Evolutionary conservation across 106 monocot species (phyloP).

Genomic region (Alisma plantagoaquatica): DNA sequence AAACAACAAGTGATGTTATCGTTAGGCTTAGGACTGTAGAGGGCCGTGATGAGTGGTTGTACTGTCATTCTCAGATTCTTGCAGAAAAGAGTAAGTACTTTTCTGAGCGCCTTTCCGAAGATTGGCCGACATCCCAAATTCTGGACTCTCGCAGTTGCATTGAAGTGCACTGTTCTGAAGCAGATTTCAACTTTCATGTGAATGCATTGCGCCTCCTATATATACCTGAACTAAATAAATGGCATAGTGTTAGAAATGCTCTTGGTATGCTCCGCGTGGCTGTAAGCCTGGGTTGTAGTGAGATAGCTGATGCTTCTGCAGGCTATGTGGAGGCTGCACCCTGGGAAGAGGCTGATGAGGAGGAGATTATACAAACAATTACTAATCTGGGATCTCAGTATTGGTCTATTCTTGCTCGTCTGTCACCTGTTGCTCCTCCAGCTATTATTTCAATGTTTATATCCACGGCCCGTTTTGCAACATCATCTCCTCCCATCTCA

Average conservation of each 20-base stretch:
- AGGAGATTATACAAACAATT: constrained; percentile 58
- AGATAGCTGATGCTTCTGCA: constrained; percentile 36
- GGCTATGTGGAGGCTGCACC: constrained; percentile 77
- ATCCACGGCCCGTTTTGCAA: constrained; percentile 52
- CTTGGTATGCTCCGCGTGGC: constrained; percentile 78
- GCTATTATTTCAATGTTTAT: constrained; percentile 35
- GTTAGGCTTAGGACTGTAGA: constrained; percentile 63
- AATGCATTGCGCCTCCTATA: constrained; percentile 62
- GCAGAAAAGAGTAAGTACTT: constrained; percentile 70
- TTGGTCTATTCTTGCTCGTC: constrained; percentile 47
- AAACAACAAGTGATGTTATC: constrained; percentile 68
- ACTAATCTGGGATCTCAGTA: constrained; percentile 47
- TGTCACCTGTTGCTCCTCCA: constrained; percentile 41
- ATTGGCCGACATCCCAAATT: constrained; percentile 87
- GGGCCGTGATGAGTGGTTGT: constrained; percentile 70
- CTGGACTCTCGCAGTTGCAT: constrained; percentile 77
- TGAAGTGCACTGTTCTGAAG: constrained; percentile 64
- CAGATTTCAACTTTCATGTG: constrained; percentile 62
- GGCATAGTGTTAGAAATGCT: constrained; percentile 54
- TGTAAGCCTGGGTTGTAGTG: constrained; percentile 44
- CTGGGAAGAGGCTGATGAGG: constrained; percentile 91
- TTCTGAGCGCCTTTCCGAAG: constrained; percentile 70
- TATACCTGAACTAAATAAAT: constrained; percentile 28
- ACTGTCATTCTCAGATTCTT: constrained; percentile 73
- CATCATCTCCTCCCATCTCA: constrained; percentile 30